Percentiles rank a stretch among this genome's conserved stretches.
Conservation (phyloP, 2,329 filamentous ascomycete species). For the Venturia oleaginea region DNA sequence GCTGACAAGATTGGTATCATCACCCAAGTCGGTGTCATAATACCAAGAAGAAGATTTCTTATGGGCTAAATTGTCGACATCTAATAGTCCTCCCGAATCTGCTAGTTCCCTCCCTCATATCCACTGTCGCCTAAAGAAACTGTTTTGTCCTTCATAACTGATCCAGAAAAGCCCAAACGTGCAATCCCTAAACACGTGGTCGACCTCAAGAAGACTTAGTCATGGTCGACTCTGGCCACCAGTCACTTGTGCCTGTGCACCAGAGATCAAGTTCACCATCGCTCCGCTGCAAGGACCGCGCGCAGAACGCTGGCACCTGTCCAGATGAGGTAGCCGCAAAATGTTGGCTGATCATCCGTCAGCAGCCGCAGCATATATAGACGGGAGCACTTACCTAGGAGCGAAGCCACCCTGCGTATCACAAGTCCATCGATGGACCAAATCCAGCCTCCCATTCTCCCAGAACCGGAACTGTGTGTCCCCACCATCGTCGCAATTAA, state of each 20-base stretch:
- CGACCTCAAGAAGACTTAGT: neutral
- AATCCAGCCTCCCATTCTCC: slow-evolving; percentile 3
- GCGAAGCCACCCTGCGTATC: neutral
- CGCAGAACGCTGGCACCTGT: neutral
- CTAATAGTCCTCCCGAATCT: too few relatives aligned
- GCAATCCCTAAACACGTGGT: too few relatives aligned
- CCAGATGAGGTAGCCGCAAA: neutral
- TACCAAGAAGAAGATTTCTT: too few relatives aligned
- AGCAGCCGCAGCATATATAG: neutral
- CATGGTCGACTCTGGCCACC: neutral
- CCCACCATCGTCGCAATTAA: neutral
- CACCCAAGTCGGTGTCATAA: too few relatives aligned
- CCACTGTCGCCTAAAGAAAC: too few relatives aligned
- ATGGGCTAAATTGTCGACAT: too few relatives aligned
- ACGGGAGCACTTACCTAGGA: neutral
- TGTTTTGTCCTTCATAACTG: too few relatives aligned
- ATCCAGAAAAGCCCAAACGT: too few relatives aligned
- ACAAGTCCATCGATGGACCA: slow-evolving; percentile 2
- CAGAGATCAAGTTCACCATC: neutral
- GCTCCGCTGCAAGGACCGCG: neutral
- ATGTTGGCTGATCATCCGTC: neutral
- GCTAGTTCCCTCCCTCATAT: too few relatives aligned
- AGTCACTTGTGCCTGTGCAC: neutral
- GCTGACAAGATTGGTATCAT: too few relatives aligned
- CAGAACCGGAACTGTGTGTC: neutral